Conservation (phyloP, 106 monocot genomes). For the Phalaenopsis equestris region DNA sequence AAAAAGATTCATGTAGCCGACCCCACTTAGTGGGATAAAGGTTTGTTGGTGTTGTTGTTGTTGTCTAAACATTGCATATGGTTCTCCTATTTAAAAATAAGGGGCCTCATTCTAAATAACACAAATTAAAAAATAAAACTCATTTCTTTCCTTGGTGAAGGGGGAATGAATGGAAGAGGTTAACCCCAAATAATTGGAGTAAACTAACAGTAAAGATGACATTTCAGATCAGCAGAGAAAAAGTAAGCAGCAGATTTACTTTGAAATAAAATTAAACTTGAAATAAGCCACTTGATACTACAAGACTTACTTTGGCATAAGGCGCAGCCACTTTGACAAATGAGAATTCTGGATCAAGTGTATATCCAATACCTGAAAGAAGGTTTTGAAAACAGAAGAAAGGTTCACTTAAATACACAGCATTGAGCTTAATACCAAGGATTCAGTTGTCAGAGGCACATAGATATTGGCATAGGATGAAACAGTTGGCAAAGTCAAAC, state of each 20-base stretch:
- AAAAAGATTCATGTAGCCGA: too few relatives aligned
- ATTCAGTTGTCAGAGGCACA: not conserved
- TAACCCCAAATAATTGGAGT: not conserved
- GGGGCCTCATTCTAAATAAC: too few relatives aligned
- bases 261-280: constrained; percentile 8
- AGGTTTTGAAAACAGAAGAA: constrained; percentile 5
- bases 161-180: not conserved
- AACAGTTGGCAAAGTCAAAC: not conserved
- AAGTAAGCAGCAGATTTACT: not conserved
- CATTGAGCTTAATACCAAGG: not conserved
- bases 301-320: constrained; percentile 68
- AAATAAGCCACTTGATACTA: not conserved
- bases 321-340: constrained; percentile 92
- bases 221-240: not conserved
- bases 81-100: too few relatives aligned
- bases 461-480: not conserved
- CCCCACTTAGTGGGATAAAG: too few relatives aligned
- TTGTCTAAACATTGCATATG: too few relatives aligned
- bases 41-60: too few relatives aligned
- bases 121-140: too few relatives aligned
- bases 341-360: constrained; percentile 87
- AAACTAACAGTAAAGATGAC: not conserved
- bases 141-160: not conserved
- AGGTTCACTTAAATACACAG: not conserved
- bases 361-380: constrained; percentile 75